A percentile compares a stretch with the other conserved stretches of the same genome.
These are phyloP conservation scores for Oryza meridionalis DNA, from an alignment of 176 grass and related monocot species.

Conservation along the genomic window DNA sequence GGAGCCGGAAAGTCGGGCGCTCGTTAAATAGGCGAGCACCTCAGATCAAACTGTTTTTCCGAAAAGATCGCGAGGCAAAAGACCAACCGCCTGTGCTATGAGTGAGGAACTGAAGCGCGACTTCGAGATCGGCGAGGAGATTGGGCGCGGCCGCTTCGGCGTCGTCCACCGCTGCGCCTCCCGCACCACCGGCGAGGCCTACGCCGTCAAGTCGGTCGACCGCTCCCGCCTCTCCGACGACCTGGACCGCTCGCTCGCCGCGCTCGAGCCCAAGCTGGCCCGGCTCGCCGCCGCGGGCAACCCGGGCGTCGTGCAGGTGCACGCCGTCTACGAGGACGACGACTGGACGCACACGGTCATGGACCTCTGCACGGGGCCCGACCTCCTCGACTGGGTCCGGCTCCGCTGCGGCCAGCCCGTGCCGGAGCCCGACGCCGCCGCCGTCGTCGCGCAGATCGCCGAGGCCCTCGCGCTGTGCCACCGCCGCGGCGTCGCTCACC, in stretches of 20 bases:
- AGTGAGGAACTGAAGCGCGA: slow-evolving; percentile 55
- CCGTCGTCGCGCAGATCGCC: slow-evolving; percentile 53
- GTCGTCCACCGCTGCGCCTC: slow-evolving; percentile 73
- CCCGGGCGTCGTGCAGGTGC: slow-evolving; percentile 64
- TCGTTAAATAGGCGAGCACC: slow-evolving; percentile 28
- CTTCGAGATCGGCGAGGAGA: slow-evolving; percentile 78
- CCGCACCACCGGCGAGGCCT: slow-evolving; percentile 48
- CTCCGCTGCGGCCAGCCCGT: slow-evolving; percentile 56
- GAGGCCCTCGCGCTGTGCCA: slow-evolving; percentile 74
- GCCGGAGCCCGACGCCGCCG: slow-evolving; percentile 59
- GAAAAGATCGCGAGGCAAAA: background rate
- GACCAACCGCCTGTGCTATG: slow-evolving; percentile 35
- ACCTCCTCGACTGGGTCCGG: slow-evolving; percentile 72
- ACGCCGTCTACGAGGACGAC: slow-evolving; percentile 58
- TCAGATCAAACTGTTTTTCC: background rate
- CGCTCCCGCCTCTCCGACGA: slow-evolving; percentile 61
- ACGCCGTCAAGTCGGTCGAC: slow-evolving; percentile 81
- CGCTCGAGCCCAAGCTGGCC: slow-evolving; percentile 68
- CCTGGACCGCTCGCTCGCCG: slow-evolving; percentile 66
- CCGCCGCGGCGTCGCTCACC: slow-evolving; percentile 67
- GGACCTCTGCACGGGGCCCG: slow-evolving; percentile 73
- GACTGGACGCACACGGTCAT: slow-evolving; percentile 74
- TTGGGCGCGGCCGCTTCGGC: slow-evolving; percentile 84
- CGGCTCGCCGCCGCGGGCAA: slow-evolving; percentile 58
- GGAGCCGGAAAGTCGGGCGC: background rate